phyloP scores from a whole-genome alignment of 2,329 filamentous ascomycete genomes.

The Arthrobotrys conoides region DNA sequence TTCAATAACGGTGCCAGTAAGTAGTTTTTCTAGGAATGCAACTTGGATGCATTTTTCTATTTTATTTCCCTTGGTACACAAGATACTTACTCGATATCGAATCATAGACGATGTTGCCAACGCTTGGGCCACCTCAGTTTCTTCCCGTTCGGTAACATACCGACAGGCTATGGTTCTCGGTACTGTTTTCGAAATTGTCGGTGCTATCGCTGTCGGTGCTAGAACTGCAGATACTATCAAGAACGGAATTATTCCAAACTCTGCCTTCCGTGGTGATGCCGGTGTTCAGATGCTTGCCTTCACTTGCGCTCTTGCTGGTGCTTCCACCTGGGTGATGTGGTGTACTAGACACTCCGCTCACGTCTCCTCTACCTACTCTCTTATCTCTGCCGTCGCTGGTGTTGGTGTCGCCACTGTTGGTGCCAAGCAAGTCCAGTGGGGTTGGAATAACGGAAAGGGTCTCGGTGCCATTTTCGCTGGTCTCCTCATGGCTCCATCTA shows the following conservation, averaged over 20 bases:
- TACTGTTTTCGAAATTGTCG: constrained; percentile 77
- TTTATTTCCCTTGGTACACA: not conserved
- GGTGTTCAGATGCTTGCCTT: constrained; percentile 72
- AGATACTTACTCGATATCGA: constrained; percentile 2
- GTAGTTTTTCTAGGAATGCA: constrained; percentile 65
- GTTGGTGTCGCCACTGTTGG: constrained; percentile 70
- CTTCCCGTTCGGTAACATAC: constrained; percentile 81
- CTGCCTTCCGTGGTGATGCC: constrained; percentile 68
- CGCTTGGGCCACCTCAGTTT: constrained; percentile 84
- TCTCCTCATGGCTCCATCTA: constrained; percentile 78
- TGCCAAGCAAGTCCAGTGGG: constrained; percentile 72
- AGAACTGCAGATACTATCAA: constrained; percentile 83
- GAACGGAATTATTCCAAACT: constrained; percentile 71
- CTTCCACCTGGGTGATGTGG: constrained; percentile 83
- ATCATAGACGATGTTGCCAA: constrained; percentile 77
- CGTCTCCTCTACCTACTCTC: constrained; percentile 80
- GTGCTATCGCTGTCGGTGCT: constrained; percentile 77
- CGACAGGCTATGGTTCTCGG: constrained; percentile 78
- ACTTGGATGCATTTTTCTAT: not conserved
- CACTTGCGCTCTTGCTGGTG: constrained; percentile 75
- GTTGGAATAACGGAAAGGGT: constrained; percentile 73
- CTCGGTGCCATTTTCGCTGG: constrained; percentile 80
- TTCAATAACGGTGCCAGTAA: constrained; percentile 84
- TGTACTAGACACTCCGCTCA: constrained; percentile 81
- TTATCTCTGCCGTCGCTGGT: constrained; percentile 75